Percentiles rank a stretch among this genome's conserved stretches.
phyloP scores from a whole-genome alignment of 148 eudicot species.

The Oxyria digyna region DNA sequence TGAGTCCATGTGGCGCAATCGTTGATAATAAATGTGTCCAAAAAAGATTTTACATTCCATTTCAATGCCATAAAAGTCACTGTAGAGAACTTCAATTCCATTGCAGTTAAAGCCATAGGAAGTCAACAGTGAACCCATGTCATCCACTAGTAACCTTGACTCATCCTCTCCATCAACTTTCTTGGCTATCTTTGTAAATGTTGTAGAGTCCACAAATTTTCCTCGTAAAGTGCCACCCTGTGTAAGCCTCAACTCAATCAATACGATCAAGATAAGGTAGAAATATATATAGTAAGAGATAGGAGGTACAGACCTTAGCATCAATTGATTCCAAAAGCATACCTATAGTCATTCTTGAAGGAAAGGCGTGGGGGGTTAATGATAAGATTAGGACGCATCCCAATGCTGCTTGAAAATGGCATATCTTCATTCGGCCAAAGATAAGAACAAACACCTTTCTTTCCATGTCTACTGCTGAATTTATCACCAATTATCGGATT shows the following conservation, averaged over 20 bases:
- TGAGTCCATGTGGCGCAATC: slow-evolving; percentile 91
- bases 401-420: slow-evolving; percentile 85
- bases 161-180: slow-evolving; percentile 19
- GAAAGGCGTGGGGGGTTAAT: slow-evolving; percentile 98
- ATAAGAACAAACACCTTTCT: slow-evolving; percentile 96
- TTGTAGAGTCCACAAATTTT: slow-evolving; percentile 73
- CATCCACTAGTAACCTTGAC: slow-evolving; percentile 57
- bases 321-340: slow-evolving; percentile 98
- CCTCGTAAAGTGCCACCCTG: slow-evolving; percentile 84
- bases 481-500: slow-evolving; percentile 95
- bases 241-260: no score
- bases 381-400: slow-evolving; percentile 97
- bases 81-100: slow-evolving; percentile 72
- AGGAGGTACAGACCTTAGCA: no score
- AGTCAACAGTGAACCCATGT: slow-evolving; percentile 59
- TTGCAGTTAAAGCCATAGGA: slow-evolving; percentile 59
- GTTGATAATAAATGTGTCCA: slow-evolving; percentile 93
- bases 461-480: slow-evolving; percentile 98
- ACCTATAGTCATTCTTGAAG: slow-evolving; percentile 95
- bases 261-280: no score
- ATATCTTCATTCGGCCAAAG: slow-evolving; percentile 85
- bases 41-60: slow-evolving; percentile 80
- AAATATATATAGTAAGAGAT: no score
- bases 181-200: slow-evolving; percentile 57
- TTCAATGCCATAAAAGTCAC: slow-evolving; percentile 85